These are phyloP conservation scores for Vicia sativa DNA, from an alignment of 306 rosid genomes.

Conservation along the genomic window DNA sequence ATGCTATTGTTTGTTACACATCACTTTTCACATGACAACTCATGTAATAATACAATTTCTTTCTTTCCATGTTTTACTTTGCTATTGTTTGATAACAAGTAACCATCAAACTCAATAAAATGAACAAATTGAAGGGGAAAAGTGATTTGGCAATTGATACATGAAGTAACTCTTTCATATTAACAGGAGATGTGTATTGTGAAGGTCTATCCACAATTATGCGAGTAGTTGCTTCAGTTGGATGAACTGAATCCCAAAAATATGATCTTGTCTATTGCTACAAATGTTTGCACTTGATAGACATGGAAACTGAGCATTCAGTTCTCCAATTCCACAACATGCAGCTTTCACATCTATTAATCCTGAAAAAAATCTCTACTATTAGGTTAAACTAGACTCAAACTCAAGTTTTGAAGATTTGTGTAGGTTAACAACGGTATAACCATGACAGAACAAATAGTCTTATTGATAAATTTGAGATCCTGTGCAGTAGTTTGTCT, in stretches of 20 bases:
- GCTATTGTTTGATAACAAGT: constrained; percentile 12
- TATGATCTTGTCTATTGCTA: constrained; percentile 60
- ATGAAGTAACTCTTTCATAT: constrained; percentile 45
- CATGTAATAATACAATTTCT: too few relatives aligned
- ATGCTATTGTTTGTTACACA: too few relatives aligned
- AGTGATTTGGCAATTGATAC: constrained; percentile 4
- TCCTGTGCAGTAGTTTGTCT: too few relatives aligned
- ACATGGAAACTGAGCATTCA: constrained; percentile 55
- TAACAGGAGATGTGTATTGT: constrained; percentile 59
- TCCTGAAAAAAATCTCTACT: constrained; percentile 44
- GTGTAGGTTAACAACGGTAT: too few relatives aligned
- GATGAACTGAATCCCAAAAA: constrained; percentile 89
- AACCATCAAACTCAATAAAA: neutral
- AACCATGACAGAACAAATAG: too few relatives aligned
- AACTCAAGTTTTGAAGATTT: too few relatives aligned
- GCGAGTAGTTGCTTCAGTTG: constrained; percentile 59
- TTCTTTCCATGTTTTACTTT: too few relatives aligned
- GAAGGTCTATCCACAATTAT: constrained; percentile 52
- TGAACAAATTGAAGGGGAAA: neutral
- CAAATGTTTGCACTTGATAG: constrained; percentile 53
- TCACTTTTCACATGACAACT: too few relatives aligned
- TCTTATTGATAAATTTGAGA: too few relatives aligned
- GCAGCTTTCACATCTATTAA: constrained; percentile 62
- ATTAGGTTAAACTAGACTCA: too few relatives aligned
- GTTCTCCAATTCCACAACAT: constrained; percentile 77